phyloP scores from a whole-genome alignment of 768 basidiomycete species.

The Hortiboletus flavorubellus region DNA sequence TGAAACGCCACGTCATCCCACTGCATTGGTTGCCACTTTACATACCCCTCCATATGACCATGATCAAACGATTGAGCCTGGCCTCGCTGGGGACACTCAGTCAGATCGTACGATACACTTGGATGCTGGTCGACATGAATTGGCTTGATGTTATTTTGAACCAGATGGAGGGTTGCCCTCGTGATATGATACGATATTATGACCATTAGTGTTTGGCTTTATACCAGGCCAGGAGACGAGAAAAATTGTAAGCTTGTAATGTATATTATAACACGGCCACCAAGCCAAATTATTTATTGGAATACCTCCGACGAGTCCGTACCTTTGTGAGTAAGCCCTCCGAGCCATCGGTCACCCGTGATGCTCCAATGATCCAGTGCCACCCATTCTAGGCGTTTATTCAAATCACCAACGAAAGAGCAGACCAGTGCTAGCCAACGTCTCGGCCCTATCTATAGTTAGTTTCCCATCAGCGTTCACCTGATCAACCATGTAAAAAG shows the following conservation, averaged over 20 bases:
- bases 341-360: too few species aligned
- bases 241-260: background rate
- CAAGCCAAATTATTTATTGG: background rate
- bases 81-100: constrained; percentile 16
- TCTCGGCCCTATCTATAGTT: too few species aligned
- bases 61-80: constrained; percentile 21
- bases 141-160: constrained; percentile 9
- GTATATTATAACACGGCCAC: background rate
- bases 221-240: background rate
- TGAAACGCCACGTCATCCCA: constrained; percentile 46
- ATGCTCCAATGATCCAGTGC: background rate
- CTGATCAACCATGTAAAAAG: background rate
- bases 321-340: constrained; percentile 5
- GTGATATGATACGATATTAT: constrained; percentile 13
- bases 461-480: background rate
- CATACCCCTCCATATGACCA: constrained; percentile 21
- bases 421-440: too few species aligned
- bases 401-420: too few species aligned
- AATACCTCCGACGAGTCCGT: background rate
- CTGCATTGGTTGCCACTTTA: constrained; percentile 23
- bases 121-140: constrained; percentile 14
- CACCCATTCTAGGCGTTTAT: background rate
- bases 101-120: constrained; percentile 29
- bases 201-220: constrained; percentile 1
- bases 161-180: background rate